Base-by-base conservation (phyloP, 805 yeast genomes). In the Candida corydali region DNA sequence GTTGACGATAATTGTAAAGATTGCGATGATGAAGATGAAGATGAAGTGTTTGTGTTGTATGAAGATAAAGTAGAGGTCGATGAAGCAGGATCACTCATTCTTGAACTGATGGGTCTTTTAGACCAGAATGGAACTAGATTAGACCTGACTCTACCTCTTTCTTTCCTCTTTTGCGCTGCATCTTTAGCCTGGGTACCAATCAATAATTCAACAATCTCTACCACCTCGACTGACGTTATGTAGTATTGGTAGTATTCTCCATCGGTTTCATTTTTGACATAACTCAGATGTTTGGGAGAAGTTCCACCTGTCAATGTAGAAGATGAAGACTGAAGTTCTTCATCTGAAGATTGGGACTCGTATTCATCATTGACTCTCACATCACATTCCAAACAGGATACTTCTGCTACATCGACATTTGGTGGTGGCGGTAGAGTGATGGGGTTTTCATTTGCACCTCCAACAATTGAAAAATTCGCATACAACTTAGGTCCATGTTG, bases 51-150 rank as follows among this genome's bases (percentile, higher is more conserved):
- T n/a, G n/a, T n/a, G n/a, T n/a, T n/a, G n/a, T n/a, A n/a, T n/a
- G 25, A 19, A n/a, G 26, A 7, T 10, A 26, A 8, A 16, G 31
- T 8, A 16, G 5, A 4, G 5, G 26, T 8, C 8, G 35, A 6
- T n/a, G 36, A 15, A 9, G 31, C 6, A 8, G 37, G 22, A 11
- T 63, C 65, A 38, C 63, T 63, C 55, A 55, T 51, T 30, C 63
- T 52, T 4, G 80, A 70, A 29, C 74, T 65, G 33, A 78, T 70
- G 15, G 83, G 80, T 45, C 65, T 75, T 52, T 73, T 75, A 17
- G 76, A 70, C 85, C 85, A 80, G 51, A 76, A 79, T 4, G 82
- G 82, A 38, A 78, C 81, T 57, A 80, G 61, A 47, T 80, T 79
- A 31, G 80, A 75, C 55, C 86, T 63, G 29, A 80, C 74, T 39